A percentile compares a stretch with the other conserved stretches of the same genome.
phyloP scores from a whole-genome alignment of 495 filamentous ascomycete genomes.

The Penicillium tannophilum region DNA sequence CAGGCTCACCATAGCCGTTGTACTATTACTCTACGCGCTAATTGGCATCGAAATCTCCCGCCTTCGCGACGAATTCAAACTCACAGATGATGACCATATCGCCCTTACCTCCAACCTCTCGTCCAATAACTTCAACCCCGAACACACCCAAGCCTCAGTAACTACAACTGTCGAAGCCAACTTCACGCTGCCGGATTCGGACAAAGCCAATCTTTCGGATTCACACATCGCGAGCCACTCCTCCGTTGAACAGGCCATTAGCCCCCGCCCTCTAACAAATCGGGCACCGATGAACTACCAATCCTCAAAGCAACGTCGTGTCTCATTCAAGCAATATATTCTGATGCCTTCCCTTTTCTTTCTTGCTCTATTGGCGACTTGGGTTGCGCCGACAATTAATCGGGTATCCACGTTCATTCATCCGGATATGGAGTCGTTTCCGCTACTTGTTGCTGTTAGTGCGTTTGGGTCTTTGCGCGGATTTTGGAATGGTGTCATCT shows the following conservation, averaged over 20 bases:
- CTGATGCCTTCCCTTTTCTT: slow-evolving; percentile 54
- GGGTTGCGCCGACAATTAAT: slow-evolving; percentile 47
- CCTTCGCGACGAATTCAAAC: slow-evolving; percentile 38
- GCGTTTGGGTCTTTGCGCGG: slow-evolving; percentile 44
- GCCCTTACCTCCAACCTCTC: slow-evolving; percentile 18
- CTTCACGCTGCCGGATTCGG: not conserved
- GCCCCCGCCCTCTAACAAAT: not conserved
- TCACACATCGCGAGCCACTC: slow-evolving; percentile 15
- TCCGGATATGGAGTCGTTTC: slow-evolving; percentile 32
- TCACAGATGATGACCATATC: slow-evolving; percentile 37
- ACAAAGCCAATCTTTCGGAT: slow-evolving; percentile 6
- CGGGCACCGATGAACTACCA: not conserved
- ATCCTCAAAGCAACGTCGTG: slow-evolving; percentile 26
- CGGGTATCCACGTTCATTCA: slow-evolving; percentile 42
- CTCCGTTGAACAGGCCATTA: slow-evolving; percentile 12
- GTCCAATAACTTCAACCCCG: slow-evolving; percentile 10
- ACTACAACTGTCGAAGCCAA: slow-evolving; percentile 19
- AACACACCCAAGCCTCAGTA: slow-evolving; percentile 16
- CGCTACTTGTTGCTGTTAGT: slow-evolving; percentile 43
- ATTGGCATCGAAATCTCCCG: slow-evolving; percentile 46
- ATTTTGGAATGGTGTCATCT: slow-evolving; percentile 53
- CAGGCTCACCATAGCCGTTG: slow-evolving; percentile 42
- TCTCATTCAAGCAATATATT: slow-evolving; percentile 49
- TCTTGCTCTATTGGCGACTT: slow-evolving; percentile 44
- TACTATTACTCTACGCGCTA: slow-evolving; percentile 41